A percentile compares a stretch with the other conserved stretches of the same genome.
Conservation (phyloP, 129 eudicot species). For the Flaveria bidentis region DNA sequence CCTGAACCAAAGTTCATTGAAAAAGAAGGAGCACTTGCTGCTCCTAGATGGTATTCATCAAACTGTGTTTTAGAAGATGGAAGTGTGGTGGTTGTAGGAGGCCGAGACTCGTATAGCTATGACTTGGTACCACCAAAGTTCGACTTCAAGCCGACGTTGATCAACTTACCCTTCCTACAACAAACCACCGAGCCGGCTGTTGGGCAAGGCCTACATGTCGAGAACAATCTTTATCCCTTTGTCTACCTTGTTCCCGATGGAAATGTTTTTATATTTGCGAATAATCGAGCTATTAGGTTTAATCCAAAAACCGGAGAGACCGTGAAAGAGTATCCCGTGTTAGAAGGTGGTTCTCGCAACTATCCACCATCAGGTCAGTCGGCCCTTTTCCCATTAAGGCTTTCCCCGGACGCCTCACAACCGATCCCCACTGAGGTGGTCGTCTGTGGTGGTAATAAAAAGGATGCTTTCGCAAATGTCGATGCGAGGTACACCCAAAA, state of each 20-base stretch:
- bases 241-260: slow-evolving; percentile 62
- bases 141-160: slow-evolving; percentile 17
- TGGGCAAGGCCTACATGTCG: slow-evolving; percentile 22
- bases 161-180: slow-evolving; percentile 30
- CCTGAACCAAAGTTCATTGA: slow-evolving; percentile 47
- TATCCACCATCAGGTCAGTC: slow-evolving; percentile 76
- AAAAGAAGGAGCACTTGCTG: slow-evolving; percentile 33
- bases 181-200: slow-evolving; percentile 25
- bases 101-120: slow-evolving; percentile 28
- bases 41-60: slow-evolving; percentile 53
- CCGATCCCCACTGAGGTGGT: slow-evolving; percentile 44
- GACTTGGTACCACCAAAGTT: slow-evolving; percentile 23
- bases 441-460: slow-evolving; percentile 71
- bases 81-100: slow-evolving; percentile 29
- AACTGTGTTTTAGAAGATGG: slow-evolving; percentile 31
- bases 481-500: slow-evolving; percentile 41
- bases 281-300: slow-evolving; percentile 51
- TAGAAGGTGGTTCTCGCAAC: slow-evolving; percentile 74
- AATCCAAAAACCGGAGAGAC: slow-evolving; percentile 42
- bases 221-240: slow-evolving; percentile 88
- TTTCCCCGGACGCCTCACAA: slow-evolving; percentile 17
- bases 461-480: slow-evolving; percentile 41
- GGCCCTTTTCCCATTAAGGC: slow-evolving; percentile 67
- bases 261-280: slow-evolving; percentile 70
- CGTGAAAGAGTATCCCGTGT: slow-evolving; percentile 44